Evolutionary conservation across 768 basidiomycete genomes (phyloP), one percentile per base, ranked within the genome.

Genomic region (Leccinum longicurvipes): DNA sequence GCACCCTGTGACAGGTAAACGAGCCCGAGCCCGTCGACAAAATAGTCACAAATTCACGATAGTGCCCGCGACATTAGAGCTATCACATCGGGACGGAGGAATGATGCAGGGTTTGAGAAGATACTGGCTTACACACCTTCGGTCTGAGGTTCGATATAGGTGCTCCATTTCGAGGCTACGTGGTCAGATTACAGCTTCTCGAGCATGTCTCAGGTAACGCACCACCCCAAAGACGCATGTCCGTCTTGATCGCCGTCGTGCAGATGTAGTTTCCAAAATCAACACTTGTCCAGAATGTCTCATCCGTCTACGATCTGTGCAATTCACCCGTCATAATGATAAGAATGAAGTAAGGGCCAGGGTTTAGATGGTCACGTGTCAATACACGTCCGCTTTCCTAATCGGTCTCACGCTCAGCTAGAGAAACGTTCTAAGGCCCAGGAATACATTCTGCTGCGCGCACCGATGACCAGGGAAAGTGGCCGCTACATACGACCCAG

Each of bases 211-310:
- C 56, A 50, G 47, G 55, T 48, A 58, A 50, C 52, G 14, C 52
- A 25, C 54, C 66, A 57, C 46, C 45, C 55, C 56, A 56, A 55
- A 51, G 32, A 36, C 27, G 56, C 62, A 34, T 67, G 65, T 58
- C 65, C 59, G 62, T 51, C 54, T 62, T 69, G 65, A 69, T 67
- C 67, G 67, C 67, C 62, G 59, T 48, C 47, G 32, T 25, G 29
- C 44, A 53, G 56, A 55, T 42, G 32, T n/a, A n/a, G 27, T 19
- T 47, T 47, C 27, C 44, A 45, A 25, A 24, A 17, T 14, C 44
- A 45, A 17, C 8, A 45, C 21, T 14, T n/a, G 3, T 25, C 14
- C 7, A 24, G 23, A 25, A 25, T 8, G 44, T 45, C 44, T 45
- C 24, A 24, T 45, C 15, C 23, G 44, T 45, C 24, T 41, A 25